Base-by-base conservation (phyloP, 1,284 basidiomycete genomes). In the Moesziomyces antarcticus region DNA sequence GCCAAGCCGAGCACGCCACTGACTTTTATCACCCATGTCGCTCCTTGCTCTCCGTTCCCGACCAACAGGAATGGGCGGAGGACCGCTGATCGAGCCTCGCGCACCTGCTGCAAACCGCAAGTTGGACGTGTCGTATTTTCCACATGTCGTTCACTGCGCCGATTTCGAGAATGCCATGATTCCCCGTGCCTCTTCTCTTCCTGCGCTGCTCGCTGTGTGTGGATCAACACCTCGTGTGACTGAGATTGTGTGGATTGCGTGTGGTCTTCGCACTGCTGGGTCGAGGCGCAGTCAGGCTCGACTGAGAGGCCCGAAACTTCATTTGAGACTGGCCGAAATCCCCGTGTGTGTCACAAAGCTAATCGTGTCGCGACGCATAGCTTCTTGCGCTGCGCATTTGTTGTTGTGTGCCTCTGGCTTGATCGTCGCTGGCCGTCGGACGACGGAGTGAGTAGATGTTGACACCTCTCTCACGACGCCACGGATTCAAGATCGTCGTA, bases 41-140 rank as follows among this genome's bases (percentile, higher is more conserved):
- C 16, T 33, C n/a, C 25, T 40, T 56, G 13, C 30, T n/a, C 41
- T 16, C n/a, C 27, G 25, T 37, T 20, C 16, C 3, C 20, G 35
- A 37, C 20, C 16, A 50, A 50, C 65, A 82, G 75, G 80, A 82
- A 77, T 82, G 80, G 80, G 80, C 80, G 53, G 80, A 82, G 61
- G 80, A 82, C 61, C 80, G 80, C 50, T 82, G 42, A 76, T 43
- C 52, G 16, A 37, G 20, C 10, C 42, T 37, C 18, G 18, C 22
- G 20, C 33, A 33, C 16, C 35, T 33, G 37, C 37, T 45, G 43
- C 43, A 44, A 27, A 33, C 30, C 30, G 30, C 30, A 33, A 33
- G 30, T 33, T 4, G 30, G 30, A 13, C 30, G 35, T 21, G 18
- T 33, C n/a, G 11, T 8, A 21, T 56, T 33, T 56, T 40, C 53